Base-by-base conservation (phyloP, 2,329 filamentous ascomycete species). In the Ceratocystis colombiana region DNA sequence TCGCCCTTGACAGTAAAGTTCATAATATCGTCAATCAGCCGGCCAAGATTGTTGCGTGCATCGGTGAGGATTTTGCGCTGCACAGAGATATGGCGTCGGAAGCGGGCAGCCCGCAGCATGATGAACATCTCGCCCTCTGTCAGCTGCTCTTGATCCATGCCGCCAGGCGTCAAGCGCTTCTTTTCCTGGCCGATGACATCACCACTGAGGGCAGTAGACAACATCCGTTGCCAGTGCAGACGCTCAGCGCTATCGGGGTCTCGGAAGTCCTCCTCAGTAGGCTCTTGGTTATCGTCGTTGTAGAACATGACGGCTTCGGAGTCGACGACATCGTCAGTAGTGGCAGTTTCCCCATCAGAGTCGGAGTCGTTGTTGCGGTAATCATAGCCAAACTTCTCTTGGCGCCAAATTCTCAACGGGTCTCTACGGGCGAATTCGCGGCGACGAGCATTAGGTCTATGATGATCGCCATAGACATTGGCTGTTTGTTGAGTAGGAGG, bases 101-200 rank as follows among this genome's bases (percentile, higher is more conserved):
- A 96, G 3, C 88, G 82, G 71, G 88, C 90, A 61, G 94, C 88
- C 66, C 92, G 84, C 41, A 96, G 83, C 6, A 91, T 93, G 59
- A 96, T 79, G 92, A 94, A 99, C 22, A 97, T 81, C 73, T 89
- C 88, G 33, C 62, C 64, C 41, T 84, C 84, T 72, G 88, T 88
- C 62, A 83, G 80, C 70, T 83, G 83, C 66, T 80, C 81, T 7
- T 77, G 74, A 68, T 82, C 78, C 70, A 81, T 79, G 64, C 87
- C 84, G 12, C 81, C 79, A 59, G 90, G 92, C 70, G 95, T 94
- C 72, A 99, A 76, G 57, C 94, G 86, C 75, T 96, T 96, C 80
- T 99, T 99, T 77, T 99, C 94, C 75, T 99, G 94, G 72, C 90
- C 90, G 67, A 99, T 93, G 7, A 99, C 94, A 74, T 99, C 94